phyloP scores from a whole-genome alignment of 1,139 yeast species.

The Magnusiomyces paraingens region DNA sequence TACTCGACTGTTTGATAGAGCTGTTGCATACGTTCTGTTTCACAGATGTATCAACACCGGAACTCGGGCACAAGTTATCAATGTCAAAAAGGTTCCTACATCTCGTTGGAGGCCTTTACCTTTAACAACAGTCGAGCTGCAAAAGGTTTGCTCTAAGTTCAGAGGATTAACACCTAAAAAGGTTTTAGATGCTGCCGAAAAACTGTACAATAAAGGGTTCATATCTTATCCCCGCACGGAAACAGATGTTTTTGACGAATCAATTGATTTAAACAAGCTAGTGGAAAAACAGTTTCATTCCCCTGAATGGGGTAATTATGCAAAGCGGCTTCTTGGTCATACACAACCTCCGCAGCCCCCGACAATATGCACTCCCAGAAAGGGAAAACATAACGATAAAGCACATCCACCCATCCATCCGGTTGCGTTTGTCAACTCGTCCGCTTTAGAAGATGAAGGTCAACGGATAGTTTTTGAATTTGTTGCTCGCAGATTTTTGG shows the following conservation, averaged over 20 bases:
- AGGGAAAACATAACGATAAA: slow-evolving; percentile 80
- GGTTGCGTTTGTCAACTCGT: slow-evolving; percentile 32
- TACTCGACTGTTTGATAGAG: slow-evolving; percentile 64
- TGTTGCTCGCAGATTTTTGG: slow-evolving; percentile 78
- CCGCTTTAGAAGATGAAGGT: slow-evolving; percentile 37
- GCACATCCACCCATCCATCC: slow-evolving; percentile 99
- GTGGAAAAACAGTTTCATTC: slow-evolving; percentile 52
- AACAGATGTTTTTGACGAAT: slow-evolving; percentile 75
- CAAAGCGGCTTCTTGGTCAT: slow-evolving; percentile 29
- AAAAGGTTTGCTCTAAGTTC: slow-evolving; percentile 62
- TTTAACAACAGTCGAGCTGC: slow-evolving; percentile 90
- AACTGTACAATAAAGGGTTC: slow-evolving; percentile 75
- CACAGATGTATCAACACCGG: slow-evolving; percentile 52
- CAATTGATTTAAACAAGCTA: slow-evolving; percentile 60
- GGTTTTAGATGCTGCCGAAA: slow-evolving; percentile 74
- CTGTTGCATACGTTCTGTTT: slow-evolving; percentile 55
- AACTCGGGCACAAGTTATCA: slow-evolving; percentile 43
- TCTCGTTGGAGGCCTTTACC: slow-evolving; percentile 81
- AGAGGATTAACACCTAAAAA: slow-evolving; percentile 77
- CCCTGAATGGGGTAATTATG: slow-evolving; percentile 45
- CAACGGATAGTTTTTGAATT: slow-evolving; percentile 80
- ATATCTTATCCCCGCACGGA: slow-evolving; percentile 97
- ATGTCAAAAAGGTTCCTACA: slow-evolving; percentile 56
- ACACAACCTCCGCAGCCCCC: slow-evolving; percentile 1
- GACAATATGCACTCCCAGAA: slow-evolving; percentile 54